Evolutionary conservation across 306 rosid species (phyloP), one percentile per base, ranked within the genome.

Genomic region (Cyamopsis tetragonoloba): DNA sequence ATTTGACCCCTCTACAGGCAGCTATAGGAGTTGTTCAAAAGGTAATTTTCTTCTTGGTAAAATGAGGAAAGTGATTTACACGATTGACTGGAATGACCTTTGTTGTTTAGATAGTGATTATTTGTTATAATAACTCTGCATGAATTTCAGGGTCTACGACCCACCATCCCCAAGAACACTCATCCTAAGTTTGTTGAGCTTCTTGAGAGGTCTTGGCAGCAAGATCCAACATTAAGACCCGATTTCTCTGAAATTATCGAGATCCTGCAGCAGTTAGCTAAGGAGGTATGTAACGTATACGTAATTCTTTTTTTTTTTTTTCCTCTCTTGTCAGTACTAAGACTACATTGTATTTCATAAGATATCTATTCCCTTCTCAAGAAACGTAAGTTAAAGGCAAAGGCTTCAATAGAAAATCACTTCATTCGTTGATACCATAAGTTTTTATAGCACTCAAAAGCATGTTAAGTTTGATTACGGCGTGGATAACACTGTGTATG

Each of bases 11-110:
- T 28, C 81, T 95, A 70, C 99, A 95, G 79, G 99, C 99, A 28
- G 99, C 97, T 38, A 91, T 91, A 31, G 99, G 99, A 66, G 99
- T 95, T 26, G 96, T 91, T 59, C 97, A 91, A 62, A 88, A 82
- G 96, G 99, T 95, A 43, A 71, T 56, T 30, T 48, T 58, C 39
- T 70, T 57, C 4, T 8, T 56, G 64, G 35, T 64, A 27, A 57
- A 75, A 72, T 43, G 13, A 19, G 30, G n/a, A 24, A 24, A 13
- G 41, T 39, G 17, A 44, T 31, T 5, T 23, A 10, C 15, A 27
- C 64, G 61, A 50, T 41, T 74, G 58, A 66, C 46, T 9, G 24
- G 71, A 59, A 65, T 26, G 42, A 14, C 7, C 1, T 7, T n/a
- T 68, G 3, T 24, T 28, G 27, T 51, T 5, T 62, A 23, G 47